Percentiles rank a stretch among this genome's conserved stretches.
These are phyloP conservation scores for Carnegiea gigantea DNA, from an alignment of 179 eudicot genomes.

Conservation along the genomic window DNA sequence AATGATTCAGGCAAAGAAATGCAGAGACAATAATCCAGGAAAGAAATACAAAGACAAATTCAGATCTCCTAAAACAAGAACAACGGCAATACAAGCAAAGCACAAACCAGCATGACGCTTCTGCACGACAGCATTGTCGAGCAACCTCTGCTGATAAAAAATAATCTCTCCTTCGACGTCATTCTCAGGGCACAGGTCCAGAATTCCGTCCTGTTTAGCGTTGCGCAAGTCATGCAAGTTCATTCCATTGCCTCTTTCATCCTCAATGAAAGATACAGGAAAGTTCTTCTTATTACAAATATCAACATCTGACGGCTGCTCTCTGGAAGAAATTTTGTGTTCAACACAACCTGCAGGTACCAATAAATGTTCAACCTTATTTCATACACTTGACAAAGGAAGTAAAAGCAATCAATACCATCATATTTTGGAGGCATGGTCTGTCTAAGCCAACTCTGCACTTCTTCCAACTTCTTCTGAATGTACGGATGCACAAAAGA, in stretches of 20 bases:
- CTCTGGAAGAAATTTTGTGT: slow-evolving; percentile 28
- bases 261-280: slow-evolving; percentile 29
- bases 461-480: slow-evolving; percentile 44
- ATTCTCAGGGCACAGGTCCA: slow-evolving; percentile 59
- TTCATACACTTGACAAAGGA: neutral
- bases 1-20: neutral
- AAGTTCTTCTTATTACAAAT: slow-evolving; percentile 31
- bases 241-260: slow-evolving; percentile 30
- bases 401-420: slow-evolving; percentile 43
- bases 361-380: slow-evolving; percentile 24
- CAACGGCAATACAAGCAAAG: slow-evolving; percentile 19
- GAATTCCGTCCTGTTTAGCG: slow-evolving; percentile 40
- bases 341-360: slow-evolving; percentile 41
- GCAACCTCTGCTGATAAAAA: slow-evolving; percentile 61
- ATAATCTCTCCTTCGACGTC: slow-evolving; percentile 90
- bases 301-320: slow-evolving; percentile 38
- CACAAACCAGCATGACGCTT: slow-evolving; percentile 68
- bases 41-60: neutral
- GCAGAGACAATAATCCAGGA: neutral
- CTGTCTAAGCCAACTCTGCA: slow-evolving; percentile 32
- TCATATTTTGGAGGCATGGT: slow-evolving; percentile 23
- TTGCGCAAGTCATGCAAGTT: slow-evolving; percentile 40
- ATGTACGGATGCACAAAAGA: slow-evolving; percentile 65
- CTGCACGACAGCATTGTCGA: slow-evolving; percentile 52
- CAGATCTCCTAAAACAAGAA: neutral